These are phyloP conservation scores for Mortierella claussenii DNA, from an alignment of 192 early-diverging fungal species.

Conservation along the genomic window DNA sequence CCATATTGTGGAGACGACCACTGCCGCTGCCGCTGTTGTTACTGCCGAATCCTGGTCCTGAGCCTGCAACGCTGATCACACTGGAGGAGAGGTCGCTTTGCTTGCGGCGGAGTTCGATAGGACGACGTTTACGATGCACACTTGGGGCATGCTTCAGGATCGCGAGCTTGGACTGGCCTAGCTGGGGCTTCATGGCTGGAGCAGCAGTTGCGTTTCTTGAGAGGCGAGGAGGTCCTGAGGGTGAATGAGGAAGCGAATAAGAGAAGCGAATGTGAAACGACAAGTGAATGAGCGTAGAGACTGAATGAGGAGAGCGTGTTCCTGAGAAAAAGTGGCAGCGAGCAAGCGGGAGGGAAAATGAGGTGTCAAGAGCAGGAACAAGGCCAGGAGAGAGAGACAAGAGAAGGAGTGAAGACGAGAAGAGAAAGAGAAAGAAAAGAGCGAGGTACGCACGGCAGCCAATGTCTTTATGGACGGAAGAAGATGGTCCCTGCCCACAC, in stretches of 20 bases:
- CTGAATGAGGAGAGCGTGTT: neutral
- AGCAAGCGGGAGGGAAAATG: too few relatives aligned
- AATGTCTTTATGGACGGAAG: too few relatives aligned
- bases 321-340: too few relatives aligned
- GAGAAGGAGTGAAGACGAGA: slow-evolving; percentile 5
- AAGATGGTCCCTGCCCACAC: neutral
- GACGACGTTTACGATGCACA: slow-evolving; percentile 44
- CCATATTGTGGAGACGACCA: too few relatives aligned
- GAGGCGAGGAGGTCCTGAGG: neutral
- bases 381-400: slow-evolving; percentile 1
- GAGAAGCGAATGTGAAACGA: neutral
- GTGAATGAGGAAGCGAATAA: neutral
- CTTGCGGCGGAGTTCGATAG: slow-evolving; percentile 26
- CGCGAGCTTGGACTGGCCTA: slow-evolving; percentile 36
- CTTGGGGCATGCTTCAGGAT: slow-evolving; percentile 46
- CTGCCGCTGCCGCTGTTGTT: neutral
- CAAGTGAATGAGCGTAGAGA: neutral
- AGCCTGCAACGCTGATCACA: neutral
- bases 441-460: too few relatives aligned
- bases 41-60: neutral
- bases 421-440: slow-evolving; percentile 13
- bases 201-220: neutral
- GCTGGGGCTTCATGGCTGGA: slow-evolving; percentile 37
- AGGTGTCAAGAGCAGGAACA: too few relatives aligned
- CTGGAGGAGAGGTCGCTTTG: neutral